These are phyloP conservation scores for Exophiala sp. DNA, from an alignment of 2,329 filamentous ascomycete species.

Conservation along the genomic window DNA sequence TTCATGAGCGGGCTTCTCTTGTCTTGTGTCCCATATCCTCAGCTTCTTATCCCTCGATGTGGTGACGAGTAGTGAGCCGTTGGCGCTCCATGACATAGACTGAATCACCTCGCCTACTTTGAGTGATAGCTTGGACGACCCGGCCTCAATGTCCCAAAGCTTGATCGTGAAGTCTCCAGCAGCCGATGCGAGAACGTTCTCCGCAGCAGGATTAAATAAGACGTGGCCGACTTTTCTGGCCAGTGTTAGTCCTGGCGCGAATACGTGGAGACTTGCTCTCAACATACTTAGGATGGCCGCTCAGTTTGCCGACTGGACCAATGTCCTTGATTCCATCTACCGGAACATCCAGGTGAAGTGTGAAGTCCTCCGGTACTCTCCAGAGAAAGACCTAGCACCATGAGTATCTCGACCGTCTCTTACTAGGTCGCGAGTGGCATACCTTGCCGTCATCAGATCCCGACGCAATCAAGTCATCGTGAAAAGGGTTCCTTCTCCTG, in stretches of 20 bases:
- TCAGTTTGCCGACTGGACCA: constrained; percentile 73
- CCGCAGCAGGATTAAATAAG: constrained; percentile 92
- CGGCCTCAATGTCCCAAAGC: constrained; percentile 87
- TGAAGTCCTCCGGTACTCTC: constrained; percentile 87
- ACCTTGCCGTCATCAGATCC: constrained; percentile 93
- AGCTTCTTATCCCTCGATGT: constrained; percentile 98
- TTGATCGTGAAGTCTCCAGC: constrained; percentile 95
- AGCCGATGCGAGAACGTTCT: constrained; percentile 90
- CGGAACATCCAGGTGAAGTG: constrained; percentile 72
- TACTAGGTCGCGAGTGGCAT: constrained; percentile 12
- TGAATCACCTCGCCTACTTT: constrained; percentile 91
- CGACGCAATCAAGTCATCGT: constrained; percentile 87
- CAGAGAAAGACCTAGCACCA: constrained; percentile 73
- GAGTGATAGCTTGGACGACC: constrained; percentile 69
- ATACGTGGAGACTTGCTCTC: background rate
- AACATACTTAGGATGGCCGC: constrained; percentile 76
- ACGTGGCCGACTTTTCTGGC: constrained; percentile 93
- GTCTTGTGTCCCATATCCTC: constrained; percentile 93
- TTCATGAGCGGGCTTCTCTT: constrained; percentile 83
- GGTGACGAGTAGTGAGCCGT: constrained; percentile 79
- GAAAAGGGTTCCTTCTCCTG: constrained; percentile 77
- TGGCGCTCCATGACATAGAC: constrained; percentile 91
- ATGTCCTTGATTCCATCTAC: constrained; percentile 77
- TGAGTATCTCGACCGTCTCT: constrained; percentile 21
- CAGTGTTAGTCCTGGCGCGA: constrained; percentile 18